phyloP scores from a whole-genome alignment of 345 rosid genomes.

The Salix viminalis region DNA sequence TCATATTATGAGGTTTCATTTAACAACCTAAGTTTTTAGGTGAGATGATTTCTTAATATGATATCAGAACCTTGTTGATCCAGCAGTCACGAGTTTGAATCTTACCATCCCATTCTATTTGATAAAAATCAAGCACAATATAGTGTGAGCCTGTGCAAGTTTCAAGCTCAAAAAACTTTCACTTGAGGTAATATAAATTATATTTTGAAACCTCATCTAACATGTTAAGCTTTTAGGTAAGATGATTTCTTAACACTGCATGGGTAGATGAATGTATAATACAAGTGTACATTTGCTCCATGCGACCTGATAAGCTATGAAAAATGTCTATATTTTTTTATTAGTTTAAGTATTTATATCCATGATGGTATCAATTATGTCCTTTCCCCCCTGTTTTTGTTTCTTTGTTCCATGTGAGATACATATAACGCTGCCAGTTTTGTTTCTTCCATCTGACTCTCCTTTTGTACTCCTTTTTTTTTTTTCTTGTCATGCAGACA shows the following conservation, averaged over 20 bases:
- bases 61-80: no score
- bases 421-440: not conserved
- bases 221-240: no score
- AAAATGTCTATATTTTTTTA: not conserved
- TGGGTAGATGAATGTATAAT: not conserved
- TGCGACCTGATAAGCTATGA: not conserved
- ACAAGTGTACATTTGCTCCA: not conserved
- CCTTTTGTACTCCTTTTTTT: not conserved
- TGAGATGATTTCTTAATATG: no score
- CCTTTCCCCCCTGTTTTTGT: not conserved
- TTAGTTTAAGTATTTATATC: not conserved
- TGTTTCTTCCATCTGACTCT: slow-evolving; percentile 7
- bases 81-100: no score
- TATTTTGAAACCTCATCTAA: no score
- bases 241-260: not conserved
- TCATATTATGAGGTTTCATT: no score
- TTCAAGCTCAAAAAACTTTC: no score
- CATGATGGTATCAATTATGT: not conserved
- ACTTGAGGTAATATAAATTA: no score
- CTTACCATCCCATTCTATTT: no score
- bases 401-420: not conserved
- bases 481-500: slow-evolving; percentile 43
- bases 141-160: no score
- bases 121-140: no score
- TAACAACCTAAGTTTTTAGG: no score